A percentile compares a stretch with the other conserved stretches of the same genome.
Evolutionary conservation across 2,329 filamentous ascomycete genomes (phyloP).

Genomic region (Podosphaera xanthii): DNA sequence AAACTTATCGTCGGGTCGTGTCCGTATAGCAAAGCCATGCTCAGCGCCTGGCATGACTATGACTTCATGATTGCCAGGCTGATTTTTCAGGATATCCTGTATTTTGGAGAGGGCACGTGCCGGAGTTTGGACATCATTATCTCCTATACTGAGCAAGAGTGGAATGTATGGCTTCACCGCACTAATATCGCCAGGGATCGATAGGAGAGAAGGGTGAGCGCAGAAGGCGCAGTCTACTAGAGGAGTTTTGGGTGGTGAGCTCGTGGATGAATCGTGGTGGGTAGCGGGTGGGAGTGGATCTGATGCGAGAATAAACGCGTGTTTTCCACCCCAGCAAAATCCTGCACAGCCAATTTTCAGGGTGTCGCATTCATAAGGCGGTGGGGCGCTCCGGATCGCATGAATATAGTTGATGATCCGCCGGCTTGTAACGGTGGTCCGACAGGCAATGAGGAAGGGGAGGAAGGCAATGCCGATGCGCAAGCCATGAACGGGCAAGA

Average conservation of each 20-base stretch:
- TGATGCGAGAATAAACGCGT: conserved; percentile 25
- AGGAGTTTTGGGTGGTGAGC: background rate
- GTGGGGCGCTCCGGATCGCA: conserved; percentile 14
- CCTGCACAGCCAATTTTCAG: conserved; percentile 29
- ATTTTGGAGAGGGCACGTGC: conserved; percentile 9
- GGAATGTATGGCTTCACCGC: conserved; percentile 19
- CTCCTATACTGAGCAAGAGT: conserved; percentile 24
- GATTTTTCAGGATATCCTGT: conserved; percentile 13
- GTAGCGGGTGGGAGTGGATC: conserved; percentile 13
- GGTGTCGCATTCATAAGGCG: conserved; percentile 11
- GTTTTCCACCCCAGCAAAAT: conserved; percentile 41
- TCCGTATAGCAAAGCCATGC: conserved; percentile 21
- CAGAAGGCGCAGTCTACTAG: conserved; percentile 29
- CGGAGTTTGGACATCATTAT: conserved; percentile 21
- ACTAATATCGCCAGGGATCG: conserved; percentile 23
- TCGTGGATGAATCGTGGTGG: conserved; percentile 5
- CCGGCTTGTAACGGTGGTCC: conserved; percentile 8
- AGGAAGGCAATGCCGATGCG: conserved; percentile 3
- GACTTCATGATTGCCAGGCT: conserved; percentile 11
- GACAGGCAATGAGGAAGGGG: conserved; percentile 7
- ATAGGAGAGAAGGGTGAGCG: conserved; percentile 27
- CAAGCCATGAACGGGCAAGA: conserved; percentile 2
- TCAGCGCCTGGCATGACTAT: conserved; percentile 18
- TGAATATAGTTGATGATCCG: conserved; percentile 19
- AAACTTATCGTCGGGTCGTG: conserved; percentile 16